A percentile compares a stretch with the other conserved stretches of the same genome.
These are phyloP conservation scores for Debaryomyces coudertii DNA, from an alignment of 1,139 yeast species.

Conservation along the genomic window DNA sequence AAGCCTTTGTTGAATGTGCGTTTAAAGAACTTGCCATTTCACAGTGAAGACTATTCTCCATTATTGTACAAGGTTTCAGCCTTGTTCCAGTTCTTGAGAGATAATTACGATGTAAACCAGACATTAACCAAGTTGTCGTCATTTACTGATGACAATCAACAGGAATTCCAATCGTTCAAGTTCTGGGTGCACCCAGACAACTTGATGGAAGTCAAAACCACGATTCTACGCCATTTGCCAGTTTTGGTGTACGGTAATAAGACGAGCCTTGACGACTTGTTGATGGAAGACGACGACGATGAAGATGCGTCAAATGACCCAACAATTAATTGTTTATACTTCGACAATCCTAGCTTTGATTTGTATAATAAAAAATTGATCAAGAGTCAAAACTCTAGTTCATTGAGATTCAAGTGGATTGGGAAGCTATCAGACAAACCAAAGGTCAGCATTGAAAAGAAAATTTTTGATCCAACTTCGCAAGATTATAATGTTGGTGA, in stretches of 20 bases:
- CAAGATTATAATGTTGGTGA: constrained; percentile 60
- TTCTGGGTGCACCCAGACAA: constrained; percentile 98
- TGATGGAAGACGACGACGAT: constrained; percentile 35
- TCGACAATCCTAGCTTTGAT: constrained; percentile 82
- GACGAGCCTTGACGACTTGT: constrained; percentile 40
- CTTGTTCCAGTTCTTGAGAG: constrained; percentile 79
- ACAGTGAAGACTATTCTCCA: constrained; percentile 94
- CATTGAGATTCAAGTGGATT: constrained; percentile 88
- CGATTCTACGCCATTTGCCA: constrained; percentile 90
- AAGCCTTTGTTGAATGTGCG: constrained; percentile 87
- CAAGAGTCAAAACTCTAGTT: constrained; percentile 67
- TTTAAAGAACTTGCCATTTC: constrained; percentile 84
- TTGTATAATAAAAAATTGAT: constrained; percentile 83
- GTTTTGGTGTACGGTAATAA: constrained; percentile 73
- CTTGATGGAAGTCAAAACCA: constrained; percentile 94
- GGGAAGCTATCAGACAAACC: constrained; percentile 79
- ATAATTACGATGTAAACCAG: constrained; percentile 53
- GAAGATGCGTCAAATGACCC: constrained; percentile 59
- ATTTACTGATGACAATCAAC: constrained; percentile 50
- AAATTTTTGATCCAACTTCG: constrained; percentile 61
- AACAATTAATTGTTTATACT: constrained; percentile 80
- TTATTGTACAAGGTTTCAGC: constrained; percentile 80
- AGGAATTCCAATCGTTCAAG: constrained; percentile 75
- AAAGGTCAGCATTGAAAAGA: constrained; percentile 79
- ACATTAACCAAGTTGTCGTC: constrained; percentile 47